Percentiles rank a stretch among this genome's conserved stretches.
phyloP scores from a whole-genome alignment of 116 monocot genomes.

The Iris pallida region DNA sequence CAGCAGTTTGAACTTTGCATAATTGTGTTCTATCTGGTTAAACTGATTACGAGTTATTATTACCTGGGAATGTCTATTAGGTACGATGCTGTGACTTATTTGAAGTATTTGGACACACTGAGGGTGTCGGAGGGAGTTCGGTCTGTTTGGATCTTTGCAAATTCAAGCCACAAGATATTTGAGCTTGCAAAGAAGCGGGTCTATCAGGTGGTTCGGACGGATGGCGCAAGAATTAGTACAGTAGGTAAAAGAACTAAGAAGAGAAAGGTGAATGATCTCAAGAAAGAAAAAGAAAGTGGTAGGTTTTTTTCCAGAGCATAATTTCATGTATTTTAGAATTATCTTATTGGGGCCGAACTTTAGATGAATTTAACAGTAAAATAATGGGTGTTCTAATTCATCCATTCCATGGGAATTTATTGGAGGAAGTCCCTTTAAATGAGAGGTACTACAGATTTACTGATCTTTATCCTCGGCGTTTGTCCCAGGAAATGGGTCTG shows the following conservation, averaged over 20 bases:
- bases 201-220: slow-evolving; percentile 63
- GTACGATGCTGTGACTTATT: slow-evolving; percentile 95
- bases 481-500: slow-evolving; percentile 24
- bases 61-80: slow-evolving; percentile 15
- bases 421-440: neutral
- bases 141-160: slow-evolving; percentile 94
- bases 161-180: slow-evolving; percentile 96
- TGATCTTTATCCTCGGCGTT: neutral
- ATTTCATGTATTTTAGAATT: neutral
- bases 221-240: slow-evolving; percentile 38
- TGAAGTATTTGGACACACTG: slow-evolving; percentile 92
- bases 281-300: slow-evolving; percentile 50
- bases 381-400: neutral
- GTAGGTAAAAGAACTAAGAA: slow-evolving; percentile 42
- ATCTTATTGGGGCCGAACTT: neutral
- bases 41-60: too few relatives aligned
- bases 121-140: slow-evolving; percentile 86
- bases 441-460: neutral
- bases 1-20: too few relatives aligned
- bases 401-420: neutral
- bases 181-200: slow-evolving; percentile 87
- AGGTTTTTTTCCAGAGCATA: neutral
- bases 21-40: too few relatives aligned
- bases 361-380: slow-evolving; percentile 2
- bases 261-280: slow-evolving; percentile 44